Percentiles rank a stretch among this genome's conserved stretches.
phyloP scores from a whole-genome alignment of 2,329 filamentous ascomycete genomes.

The Alternaria conjuncta region DNA sequence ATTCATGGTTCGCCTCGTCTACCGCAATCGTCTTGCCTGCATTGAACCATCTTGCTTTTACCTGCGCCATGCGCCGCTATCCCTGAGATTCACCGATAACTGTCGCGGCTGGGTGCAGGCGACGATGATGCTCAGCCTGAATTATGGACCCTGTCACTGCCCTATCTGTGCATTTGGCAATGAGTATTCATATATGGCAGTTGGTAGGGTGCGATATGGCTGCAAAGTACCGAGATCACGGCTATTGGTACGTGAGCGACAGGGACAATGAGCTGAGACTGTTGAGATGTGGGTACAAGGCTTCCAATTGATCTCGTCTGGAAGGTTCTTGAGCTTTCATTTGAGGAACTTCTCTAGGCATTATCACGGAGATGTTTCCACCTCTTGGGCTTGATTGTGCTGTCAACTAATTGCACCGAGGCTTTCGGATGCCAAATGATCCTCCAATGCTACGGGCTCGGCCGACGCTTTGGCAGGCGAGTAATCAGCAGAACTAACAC shows the following conservation, averaged over 20 bases:
- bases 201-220: not conserved
- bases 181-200: constrained; percentile 1
- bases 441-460: not conserved
- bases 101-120: not conserved
- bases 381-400: not conserved
- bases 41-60: constrained; percentile 13
- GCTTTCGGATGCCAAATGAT: not conserved
- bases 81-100: constrained; percentile 4
- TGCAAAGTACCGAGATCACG: not conserved
- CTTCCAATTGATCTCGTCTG: not conserved
- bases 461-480: not conserved
- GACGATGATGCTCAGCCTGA: not conserved
- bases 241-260: not conserved
- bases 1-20: constrained; percentile 7
- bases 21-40: constrained; percentile 4
- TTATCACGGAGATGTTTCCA: not conserved
- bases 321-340: not conserved
- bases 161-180: constrained; percentile 8
- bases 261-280: constrained; percentile 6
- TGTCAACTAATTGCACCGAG: not conserved
- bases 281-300: constrained; percentile 1
- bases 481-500: not conserved
- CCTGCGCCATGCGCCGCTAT: not conserved
- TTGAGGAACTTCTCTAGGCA: not conserved
- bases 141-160: constrained; percentile 1